Conservation (phyloP, 768 basidiomycete species). For the Psilocybe sp. region DNA sequence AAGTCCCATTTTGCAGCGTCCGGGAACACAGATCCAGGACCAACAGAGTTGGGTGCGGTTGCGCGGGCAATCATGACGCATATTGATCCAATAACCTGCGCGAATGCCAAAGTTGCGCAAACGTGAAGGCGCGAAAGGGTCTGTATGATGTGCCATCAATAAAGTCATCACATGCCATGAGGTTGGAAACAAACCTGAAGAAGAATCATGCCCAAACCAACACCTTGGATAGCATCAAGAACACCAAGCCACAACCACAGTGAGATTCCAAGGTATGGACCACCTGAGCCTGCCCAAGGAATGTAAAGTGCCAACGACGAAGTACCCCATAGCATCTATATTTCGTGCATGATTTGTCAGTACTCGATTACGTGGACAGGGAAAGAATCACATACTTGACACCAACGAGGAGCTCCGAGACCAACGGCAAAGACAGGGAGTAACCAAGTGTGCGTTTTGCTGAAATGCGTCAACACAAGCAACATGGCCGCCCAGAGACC, state of each 20-base stretch:
- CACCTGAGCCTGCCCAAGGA: conserved; percentile 84
- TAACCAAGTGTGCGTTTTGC: conserved; percentile 94
- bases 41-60: conserved; percentile 86
- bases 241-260: conserved; percentile 97
- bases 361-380: conserved; percentile 5
- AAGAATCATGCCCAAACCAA: conserved; percentile 89
- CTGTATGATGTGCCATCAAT: conserved; percentile 28
- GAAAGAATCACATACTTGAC: conserved; percentile 57
- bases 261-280: conserved; percentile 86
- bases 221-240: conserved; percentile 90
- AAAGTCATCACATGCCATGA: conserved; percentile 14
- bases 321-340: conserved; percentile 89
- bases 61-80: conserved; percentile 93
- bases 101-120: conserved; percentile 87
- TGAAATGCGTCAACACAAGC: conserved; percentile 75
- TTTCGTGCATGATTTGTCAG: background rate
- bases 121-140: conserved; percentile 93
- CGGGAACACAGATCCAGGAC: conserved; percentile 89
- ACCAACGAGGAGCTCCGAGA: conserved; percentile 92
- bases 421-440: conserved; percentile 94
- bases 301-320: conserved; percentile 91
- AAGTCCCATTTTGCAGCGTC: conserved; percentile 92
- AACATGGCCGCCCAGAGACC: conserved; percentile 81
- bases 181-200: conserved; percentile 52
- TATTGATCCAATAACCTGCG: conserved; percentile 85